A percentile compares a stretch with the other conserved stretches of the same genome.
phyloP scores from a whole-genome alignment of 371 early-diverging fungal genomes.

The Apophysomyces trapeziformis region DNA sequence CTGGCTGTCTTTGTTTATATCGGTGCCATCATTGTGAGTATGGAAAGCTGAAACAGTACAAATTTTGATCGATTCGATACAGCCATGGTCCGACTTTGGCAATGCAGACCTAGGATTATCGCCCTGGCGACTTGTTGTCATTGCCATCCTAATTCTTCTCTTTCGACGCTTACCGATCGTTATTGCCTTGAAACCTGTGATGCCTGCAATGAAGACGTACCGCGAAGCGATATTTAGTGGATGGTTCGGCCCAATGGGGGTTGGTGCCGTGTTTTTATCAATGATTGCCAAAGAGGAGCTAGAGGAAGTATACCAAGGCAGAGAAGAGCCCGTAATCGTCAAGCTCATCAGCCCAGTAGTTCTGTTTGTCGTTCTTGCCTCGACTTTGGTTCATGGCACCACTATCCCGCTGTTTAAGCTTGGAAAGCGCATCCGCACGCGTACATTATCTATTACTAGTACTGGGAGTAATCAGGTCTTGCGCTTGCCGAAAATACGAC shows the following conservation, averaged over 20 bases:
- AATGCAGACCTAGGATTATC: conserved; percentile 53
- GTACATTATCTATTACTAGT: conserved; percentile 53
- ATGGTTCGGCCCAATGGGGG: conserved; percentile 95
- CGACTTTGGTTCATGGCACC: conserved; percentile 81
- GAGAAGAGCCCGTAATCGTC: conserved; percentile 30
- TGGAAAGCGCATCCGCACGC: conserved; percentile 55
- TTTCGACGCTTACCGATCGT: conserved; percentile 87
- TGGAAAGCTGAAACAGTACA: background rate
- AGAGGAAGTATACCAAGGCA: conserved; percentile 31
- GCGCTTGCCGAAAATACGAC: conserved; percentile 45
- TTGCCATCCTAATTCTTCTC: conserved; percentile 74
- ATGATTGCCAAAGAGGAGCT: conserved; percentile 62
- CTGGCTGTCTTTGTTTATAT: conserved; percentile 91
- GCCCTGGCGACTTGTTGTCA: conserved; percentile 73
- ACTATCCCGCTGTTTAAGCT: conserved; percentile 79
- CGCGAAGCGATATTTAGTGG: conserved; percentile 93
- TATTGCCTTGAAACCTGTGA: conserved; percentile 62
- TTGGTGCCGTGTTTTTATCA: conserved; percentile 83
- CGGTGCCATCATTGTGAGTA: conserved; percentile 76
- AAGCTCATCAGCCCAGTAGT: conserved; percentile 66
- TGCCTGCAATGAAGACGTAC: conserved; percentile 75
- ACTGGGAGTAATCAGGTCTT: conserved; percentile 43
- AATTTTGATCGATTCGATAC: conserved; percentile 1
- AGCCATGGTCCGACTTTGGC: conserved; percentile 78
- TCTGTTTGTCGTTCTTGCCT: conserved; percentile 74